Evolutionary conservation across 2,329 filamentous ascomycete genomes (phyloP).

Genomic region (Cordyceps cicadae): DNA sequence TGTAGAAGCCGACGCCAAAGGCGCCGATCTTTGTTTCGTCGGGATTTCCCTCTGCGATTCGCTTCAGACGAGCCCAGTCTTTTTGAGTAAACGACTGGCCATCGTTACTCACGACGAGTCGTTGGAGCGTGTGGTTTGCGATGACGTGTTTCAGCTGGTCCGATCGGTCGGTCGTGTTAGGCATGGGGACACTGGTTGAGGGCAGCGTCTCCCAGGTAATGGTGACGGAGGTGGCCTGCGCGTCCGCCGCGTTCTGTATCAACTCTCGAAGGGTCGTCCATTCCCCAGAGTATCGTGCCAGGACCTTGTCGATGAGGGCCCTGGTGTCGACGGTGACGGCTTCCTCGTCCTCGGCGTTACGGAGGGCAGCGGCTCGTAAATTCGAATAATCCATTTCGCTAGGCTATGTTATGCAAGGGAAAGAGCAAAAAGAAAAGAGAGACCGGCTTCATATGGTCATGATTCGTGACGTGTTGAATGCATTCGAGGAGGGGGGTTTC

Average conservation of each 20-base stretch:
- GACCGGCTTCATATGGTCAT: not conserved
- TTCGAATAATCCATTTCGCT: conserved; percentile 60
- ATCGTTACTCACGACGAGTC: conserved; percentile 88
- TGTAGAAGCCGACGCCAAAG: conserved; percentile 98
- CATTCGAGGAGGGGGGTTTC: not conserved
- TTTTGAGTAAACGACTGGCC: conserved; percentile 80
- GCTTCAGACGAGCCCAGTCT: conserved; percentile 88
- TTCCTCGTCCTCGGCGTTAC: conserved; percentile 82
- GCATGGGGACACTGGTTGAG: conserved; percentile 68
- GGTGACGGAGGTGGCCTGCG: conserved; percentile 78
- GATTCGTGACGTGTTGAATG: not conserved
- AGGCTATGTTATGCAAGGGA: not conserved
- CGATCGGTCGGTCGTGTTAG: conserved; percentile 54
- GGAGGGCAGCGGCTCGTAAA: conserved; percentile 79
- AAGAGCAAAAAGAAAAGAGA: not conserved
- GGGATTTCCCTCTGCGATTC: conserved; percentile 97
- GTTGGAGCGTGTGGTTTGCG: conserved; percentile 74
- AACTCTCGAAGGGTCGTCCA: conserved; percentile 87
- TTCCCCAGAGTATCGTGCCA: conserved; percentile 93
- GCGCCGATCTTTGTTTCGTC: conserved; percentile 99
- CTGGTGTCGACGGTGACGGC: conserved; percentile 96
- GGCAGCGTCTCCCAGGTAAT: conserved; percentile 90
- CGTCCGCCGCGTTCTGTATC: conserved; percentile 97
- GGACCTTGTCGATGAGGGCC: conserved; percentile 93
- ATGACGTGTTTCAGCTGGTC: conserved; percentile 75